These are phyloP conservation scores for Fusarium setosum DNA, from an alignment of 2,329 filamentous ascomycete genomes.

Conservation along the genomic window DNA sequence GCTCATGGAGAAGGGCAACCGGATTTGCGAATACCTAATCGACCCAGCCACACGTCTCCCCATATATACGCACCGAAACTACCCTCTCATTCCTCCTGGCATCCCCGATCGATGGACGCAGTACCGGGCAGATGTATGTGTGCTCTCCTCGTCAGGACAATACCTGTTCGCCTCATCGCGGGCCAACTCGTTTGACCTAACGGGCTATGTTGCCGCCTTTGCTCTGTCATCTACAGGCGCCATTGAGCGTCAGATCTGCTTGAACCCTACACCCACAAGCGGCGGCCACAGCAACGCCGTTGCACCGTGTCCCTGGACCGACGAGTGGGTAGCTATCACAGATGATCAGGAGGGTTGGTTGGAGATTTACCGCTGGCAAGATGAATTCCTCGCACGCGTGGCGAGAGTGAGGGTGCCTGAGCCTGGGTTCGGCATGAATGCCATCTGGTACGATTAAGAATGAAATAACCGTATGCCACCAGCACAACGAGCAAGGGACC, in stretches of 20 bases:
- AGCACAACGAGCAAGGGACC: neutral
- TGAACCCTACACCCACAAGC: conserved; percentile 87
- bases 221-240: conserved; percentile 74
- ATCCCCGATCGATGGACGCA: conserved; percentile 66
- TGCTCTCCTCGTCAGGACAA: conserved; percentile 73
- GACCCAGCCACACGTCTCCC: conserved; percentile 79
- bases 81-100: conserved; percentile 83
- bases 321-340: conserved; percentile 91
- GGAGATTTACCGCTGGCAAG: conserved; percentile 88
- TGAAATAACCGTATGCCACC: neutral
- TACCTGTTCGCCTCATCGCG: conserved; percentile 90
- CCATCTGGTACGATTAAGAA: conserved; percentile 84
- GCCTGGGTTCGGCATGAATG: conserved; percentile 95
- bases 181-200: conserved; percentile 78
- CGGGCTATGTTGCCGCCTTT: conserved; percentile 87
- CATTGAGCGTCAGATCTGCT: conserved; percentile 81
- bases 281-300: conserved; percentile 91
- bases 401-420: conserved; percentile 82
- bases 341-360: conserved; percentile 90
- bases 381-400: conserved; percentile 83
- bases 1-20: conserved; percentile 91
- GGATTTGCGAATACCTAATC: conserved; percentile 83
- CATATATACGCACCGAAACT: conserved; percentile 80
- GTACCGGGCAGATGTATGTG: conserved; percentile 89
- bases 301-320: conserved; percentile 83